These are phyloP conservation scores for Aspergillus ochraceoroseus DNA, from an alignment of 2,329 filamentous ascomycete species.

Conservation along the genomic window DNA sequence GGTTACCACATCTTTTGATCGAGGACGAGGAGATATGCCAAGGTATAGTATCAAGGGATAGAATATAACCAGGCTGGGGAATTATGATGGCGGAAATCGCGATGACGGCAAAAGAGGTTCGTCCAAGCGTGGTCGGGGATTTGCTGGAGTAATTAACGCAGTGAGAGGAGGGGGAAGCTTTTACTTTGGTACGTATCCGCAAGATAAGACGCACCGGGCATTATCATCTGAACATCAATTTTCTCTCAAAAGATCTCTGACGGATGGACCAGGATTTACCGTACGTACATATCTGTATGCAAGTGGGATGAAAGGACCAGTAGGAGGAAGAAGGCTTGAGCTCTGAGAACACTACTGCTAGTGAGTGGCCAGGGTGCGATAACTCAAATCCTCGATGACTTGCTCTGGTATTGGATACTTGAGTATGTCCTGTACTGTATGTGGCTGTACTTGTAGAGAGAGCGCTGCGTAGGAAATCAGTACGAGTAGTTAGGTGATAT, in stretches of 20 bases:
- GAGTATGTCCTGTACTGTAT: no score
- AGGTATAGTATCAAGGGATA: not conserved
- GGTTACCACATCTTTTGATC: conserved; percentile 7
- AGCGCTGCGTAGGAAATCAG: no score
- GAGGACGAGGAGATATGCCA: not conserved
- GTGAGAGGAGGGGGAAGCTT: conserved; percentile 4
- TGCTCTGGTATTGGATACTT: no score
- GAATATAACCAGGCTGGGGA: no score
- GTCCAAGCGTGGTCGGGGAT: conserved; percentile 10
- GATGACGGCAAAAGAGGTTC: conserved; percentile 6
- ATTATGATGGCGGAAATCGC: no score
- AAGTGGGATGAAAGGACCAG: not conserved
- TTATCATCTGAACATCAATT: conserved; percentile 6
- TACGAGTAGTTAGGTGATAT: no score
- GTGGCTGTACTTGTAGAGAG: no score
- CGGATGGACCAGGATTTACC: conserved; percentile 1
- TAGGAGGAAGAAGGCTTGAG: no score
- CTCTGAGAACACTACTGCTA: no score
- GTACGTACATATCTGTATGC: not conserved
- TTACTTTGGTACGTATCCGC: conserved; percentile 4
- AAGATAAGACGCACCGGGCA: conserved; percentile 6
- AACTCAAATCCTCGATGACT: no score
- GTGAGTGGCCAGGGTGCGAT: no score
- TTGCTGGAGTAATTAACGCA: conserved; percentile 15
- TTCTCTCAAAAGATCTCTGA: conserved; percentile 6